Conservation (phyloP, 164 flowering plant species). For the Stephania yunnanensis region DNA sequence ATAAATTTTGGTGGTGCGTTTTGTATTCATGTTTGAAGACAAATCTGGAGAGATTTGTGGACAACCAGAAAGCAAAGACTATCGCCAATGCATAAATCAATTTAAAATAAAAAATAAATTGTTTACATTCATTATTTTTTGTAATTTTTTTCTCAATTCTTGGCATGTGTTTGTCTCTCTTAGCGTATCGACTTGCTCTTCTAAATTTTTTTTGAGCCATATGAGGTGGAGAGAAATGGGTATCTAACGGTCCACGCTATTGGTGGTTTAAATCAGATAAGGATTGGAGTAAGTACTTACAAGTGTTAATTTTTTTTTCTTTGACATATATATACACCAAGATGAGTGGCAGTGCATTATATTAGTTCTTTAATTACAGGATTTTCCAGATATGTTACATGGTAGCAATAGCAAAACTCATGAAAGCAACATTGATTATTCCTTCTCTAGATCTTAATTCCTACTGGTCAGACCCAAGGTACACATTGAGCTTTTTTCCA, state of each 20-base stretch:
- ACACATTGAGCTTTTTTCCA: neutral
- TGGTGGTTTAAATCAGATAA: slow-evolving; percentile 97
- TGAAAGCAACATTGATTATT: slow-evolving; percentile 92
- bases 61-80: slow-evolving; percentile 62
- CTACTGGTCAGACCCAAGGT: slow-evolving; percentile 90
- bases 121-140: neutral
- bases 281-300: slow-evolving; percentile 64
- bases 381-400: slow-evolving; percentile 68
- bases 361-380: neutral
- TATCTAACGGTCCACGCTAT: slow-evolving; percentile 79
- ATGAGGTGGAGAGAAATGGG: slow-evolving; percentile 41
- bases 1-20: neutral
- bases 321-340: neutral
- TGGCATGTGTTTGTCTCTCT: neutral
- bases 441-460: slow-evolving; percentile 82
- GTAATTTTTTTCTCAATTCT: too few species aligned
- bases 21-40: slow-evolving; percentile 24
- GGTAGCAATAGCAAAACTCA: slow-evolving; percentile 85
- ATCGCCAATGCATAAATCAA: slow-evolving; percentile 41
- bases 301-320: neutral
- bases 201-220: slow-evolving; percentile 20
- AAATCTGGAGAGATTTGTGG: slow-evolving; percentile 68
- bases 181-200: neutral
- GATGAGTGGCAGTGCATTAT: neutral
- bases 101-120: slow-evolving; percentile 43